Conservation (phyloP, 2,329 filamentous ascomycete genomes). For the Trichoderma atrobrunneum region DNA sequence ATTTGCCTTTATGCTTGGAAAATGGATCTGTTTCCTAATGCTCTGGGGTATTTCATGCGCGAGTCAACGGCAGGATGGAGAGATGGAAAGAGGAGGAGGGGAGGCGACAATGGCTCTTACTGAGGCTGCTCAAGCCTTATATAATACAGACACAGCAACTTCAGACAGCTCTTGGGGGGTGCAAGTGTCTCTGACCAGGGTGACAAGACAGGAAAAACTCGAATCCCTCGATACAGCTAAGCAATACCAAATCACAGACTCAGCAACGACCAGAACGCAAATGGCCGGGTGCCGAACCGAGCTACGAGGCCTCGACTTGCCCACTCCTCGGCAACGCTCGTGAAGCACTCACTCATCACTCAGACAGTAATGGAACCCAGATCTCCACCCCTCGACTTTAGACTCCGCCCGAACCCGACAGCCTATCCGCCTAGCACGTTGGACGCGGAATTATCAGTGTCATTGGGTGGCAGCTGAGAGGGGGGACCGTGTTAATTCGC, state of each 20-base stretch:
- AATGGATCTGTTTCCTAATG: background rate
- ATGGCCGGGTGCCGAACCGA: background rate
- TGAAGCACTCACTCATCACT: background rate
- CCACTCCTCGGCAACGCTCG: conserved; percentile 1
- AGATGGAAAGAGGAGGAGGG: background rate
- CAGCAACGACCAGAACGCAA: background rate
- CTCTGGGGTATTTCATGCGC: background rate
- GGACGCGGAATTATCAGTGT: background rate
- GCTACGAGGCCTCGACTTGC: background rate
- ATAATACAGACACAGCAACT: background rate
- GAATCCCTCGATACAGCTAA: background rate
- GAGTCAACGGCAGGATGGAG: background rate
- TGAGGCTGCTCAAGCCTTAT: conserved; percentile 11
- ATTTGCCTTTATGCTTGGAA: background rate
- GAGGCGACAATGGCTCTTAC: background rate
- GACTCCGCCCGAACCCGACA: conserved; percentile 17
- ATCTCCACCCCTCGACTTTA: background rate
- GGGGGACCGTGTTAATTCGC: background rate
- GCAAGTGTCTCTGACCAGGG: background rate
- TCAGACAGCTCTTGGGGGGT: background rate
- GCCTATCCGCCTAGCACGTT: conserved; percentile 16
- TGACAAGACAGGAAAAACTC: background rate
- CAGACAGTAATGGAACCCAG: background rate
- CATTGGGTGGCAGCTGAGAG: conserved; percentile 7
- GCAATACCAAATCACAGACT: background rate